Evolutionary conservation across 2,329 filamentous ascomycete genomes (phyloP), one percentile per base, ranked within the genome.

Genomic region (Bisporella sp.): DNA sequence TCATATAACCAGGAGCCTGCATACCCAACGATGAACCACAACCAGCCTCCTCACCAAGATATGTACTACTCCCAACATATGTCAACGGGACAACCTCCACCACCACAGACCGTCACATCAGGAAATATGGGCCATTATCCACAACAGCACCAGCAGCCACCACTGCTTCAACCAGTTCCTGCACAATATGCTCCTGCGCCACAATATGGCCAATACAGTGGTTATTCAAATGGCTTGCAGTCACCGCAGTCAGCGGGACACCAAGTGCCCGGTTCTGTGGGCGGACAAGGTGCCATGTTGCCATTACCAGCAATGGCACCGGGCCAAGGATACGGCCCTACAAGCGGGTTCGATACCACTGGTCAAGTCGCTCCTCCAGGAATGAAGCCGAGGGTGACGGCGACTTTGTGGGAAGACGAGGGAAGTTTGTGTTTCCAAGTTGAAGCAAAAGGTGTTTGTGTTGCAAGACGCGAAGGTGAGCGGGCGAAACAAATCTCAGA

Each of bases 401-500:
- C 93, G 6, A 99, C 93, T 0, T 69, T 99, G 29, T 99, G 93
- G 93, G 93, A 97, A 73, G 93, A 99, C 59, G 93, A 99, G 66
- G 93, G 93, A 33, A 97, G 90, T 65, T 75, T 97, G 31, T 99
- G 93, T 71, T 99, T 97, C 66, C 93, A 97, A 67, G 93, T 97
- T 1, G 93, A 97, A 69, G 92, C 93, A 4, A 86, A 93, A 59
- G 92, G 92, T 45, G 92, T 99, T 48, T 99, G 93, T 67, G 93
- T 97, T 51, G 92, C 92, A 48, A 82, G 93, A 59, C 79, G 93
- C 66, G 92, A 97, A 80, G 90, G 89, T 93, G 71, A 59, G 74
- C 64, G 47, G n/a, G n/a, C 7, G 41, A 32, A 29, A 49, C 39
- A 51, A 5, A 6, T 42, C 6, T 35, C 30, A 31, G 6, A 21